Evolutionary conservation across 2,329 filamentous ascomycete genomes (phyloP).

Genomic region (Albifimbria verrucaria): DNA sequence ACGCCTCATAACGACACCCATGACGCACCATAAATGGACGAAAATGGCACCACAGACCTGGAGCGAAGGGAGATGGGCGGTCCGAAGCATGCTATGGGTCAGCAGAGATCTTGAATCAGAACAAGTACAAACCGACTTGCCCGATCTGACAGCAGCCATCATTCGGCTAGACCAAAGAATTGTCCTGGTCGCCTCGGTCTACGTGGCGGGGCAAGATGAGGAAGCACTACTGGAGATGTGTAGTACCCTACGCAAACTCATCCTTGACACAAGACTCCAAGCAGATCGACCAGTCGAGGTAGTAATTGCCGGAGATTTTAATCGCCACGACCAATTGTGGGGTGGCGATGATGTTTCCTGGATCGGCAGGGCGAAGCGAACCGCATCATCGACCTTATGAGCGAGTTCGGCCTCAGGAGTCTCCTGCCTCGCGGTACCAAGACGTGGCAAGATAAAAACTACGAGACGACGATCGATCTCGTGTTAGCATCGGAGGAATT

Average conservation of each 20-base stretch:
- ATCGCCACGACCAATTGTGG: constrained; percentile 5
- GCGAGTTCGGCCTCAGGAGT: too few relatives aligned
- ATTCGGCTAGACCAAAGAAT: neutral
- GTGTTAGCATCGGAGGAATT: neutral
- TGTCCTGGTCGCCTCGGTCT: constrained; percentile 6
- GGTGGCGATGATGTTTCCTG: constrained; percentile 8
- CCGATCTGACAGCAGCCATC: constrained; percentile 8
- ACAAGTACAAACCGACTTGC: constrained; percentile 1
- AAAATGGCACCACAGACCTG: constrained; percentile 11
- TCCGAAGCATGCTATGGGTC: constrained; percentile 16
- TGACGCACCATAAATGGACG: constrained; percentile 11
- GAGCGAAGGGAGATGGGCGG: constrained; percentile 13
- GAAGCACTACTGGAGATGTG: constrained; percentile 4
- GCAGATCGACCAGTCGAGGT: neutral
- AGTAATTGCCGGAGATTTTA: constrained; percentile 2
- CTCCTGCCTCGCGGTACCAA: neutral
- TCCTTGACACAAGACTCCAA: constrained; percentile 2
- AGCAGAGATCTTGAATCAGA: neutral
- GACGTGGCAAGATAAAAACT: neutral
- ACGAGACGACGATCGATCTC: neutral
- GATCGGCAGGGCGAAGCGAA: constrained; percentile 28
- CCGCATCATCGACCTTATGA: constrained; percentile 3
- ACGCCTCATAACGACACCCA: constrained; percentile 12
- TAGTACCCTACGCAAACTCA: neutral
- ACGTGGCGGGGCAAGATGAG: constrained; percentile 6